Percentiles rank a stretch among this genome's conserved stretches.
phyloP scores from a whole-genome alignment of 2,329 filamentous ascomycete genomes.

The Venturia nashicola region DNA sequence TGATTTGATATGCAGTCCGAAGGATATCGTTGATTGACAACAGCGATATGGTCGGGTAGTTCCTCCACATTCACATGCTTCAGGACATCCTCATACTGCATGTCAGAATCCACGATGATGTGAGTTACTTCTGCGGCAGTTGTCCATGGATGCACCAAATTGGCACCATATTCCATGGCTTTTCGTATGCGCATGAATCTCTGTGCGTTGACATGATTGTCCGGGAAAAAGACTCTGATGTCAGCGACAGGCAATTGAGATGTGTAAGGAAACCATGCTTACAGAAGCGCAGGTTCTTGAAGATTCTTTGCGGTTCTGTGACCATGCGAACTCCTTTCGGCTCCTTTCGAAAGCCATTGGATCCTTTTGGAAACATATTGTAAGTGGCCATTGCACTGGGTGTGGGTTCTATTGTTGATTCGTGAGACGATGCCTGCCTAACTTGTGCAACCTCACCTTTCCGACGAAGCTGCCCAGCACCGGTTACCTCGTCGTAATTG shows the following conservation, averaged over 20 bases:
- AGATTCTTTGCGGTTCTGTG: conserved; percentile 21
- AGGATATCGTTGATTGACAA: conserved; percentile 60
- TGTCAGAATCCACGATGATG: conserved; percentile 60
- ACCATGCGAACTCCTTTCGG: conserved; percentile 12
- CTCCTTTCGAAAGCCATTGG: not conserved
- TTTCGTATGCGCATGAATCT: conserved; percentile 62
- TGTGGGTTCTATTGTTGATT: not conserved
- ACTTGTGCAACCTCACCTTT: not conserved
- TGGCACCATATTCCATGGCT: conserved; percentile 62
- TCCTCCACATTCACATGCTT: conserved; percentile 37
- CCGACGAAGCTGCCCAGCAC: not conserved
- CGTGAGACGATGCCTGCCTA: not conserved
- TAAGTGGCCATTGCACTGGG: not conserved
- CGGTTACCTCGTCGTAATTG: not conserved
- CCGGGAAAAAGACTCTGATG: conserved; percentile 53
- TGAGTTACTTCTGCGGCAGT: conserved; percentile 49
- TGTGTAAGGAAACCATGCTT: conserved; percentile 1
- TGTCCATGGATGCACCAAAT: conserved; percentile 49
- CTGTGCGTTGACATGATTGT: conserved; percentile 57
- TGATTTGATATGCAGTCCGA: conserved; percentile 54
- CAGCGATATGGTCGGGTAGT: conserved; percentile 37
- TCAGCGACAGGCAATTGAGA: not conserved
- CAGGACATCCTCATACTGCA: conserved; percentile 53
- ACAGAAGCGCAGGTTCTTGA: conserved; percentile 22
- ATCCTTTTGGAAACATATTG: not conserved